Conservation (phyloP, 2,329 filamentous ascomycete genomes). For the Paecilomyces variotii region DNA sequence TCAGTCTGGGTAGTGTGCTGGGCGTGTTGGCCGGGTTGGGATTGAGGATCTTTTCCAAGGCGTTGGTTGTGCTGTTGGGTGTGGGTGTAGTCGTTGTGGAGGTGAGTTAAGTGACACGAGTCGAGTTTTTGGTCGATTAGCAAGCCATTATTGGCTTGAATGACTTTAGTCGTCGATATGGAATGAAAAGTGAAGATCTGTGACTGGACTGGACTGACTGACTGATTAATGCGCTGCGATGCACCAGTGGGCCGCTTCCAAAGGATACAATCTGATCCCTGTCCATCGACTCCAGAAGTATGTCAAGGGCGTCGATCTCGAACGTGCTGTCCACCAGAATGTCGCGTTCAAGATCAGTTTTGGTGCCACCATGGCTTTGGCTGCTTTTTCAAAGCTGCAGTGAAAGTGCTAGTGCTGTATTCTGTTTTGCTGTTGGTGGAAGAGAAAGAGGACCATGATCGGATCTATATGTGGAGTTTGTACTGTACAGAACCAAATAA, state of each 20-base stretch:
- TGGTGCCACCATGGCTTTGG: slow-evolving; percentile 36
- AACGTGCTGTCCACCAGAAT: slow-evolving; percentile 29
- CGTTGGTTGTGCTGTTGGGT: slow-evolving; percentile 36
- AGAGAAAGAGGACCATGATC: background rate
- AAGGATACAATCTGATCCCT: slow-evolving; percentile 39
- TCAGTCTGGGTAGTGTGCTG: slow-evolving; percentile 38
- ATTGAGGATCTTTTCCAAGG: slow-evolving; percentile 37
- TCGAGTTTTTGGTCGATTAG: background rate
- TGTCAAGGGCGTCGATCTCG: slow-evolving; percentile 33
- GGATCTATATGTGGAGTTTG: background rate
- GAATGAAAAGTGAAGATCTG: background rate
- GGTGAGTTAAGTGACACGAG: slow-evolving; percentile 19
- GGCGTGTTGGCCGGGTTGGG: slow-evolving; percentile 37
- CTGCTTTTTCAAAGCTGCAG: slow-evolving; percentile 38
- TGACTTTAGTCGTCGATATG: background rate
- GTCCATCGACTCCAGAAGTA: slow-evolving; percentile 32
- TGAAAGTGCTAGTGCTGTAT: background rate
- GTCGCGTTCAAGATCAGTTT: slow-evolving; percentile 41
- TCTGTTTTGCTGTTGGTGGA: slow-evolving; percentile 1
- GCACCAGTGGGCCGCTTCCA: slow-evolving; percentile 37
- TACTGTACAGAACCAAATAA: background rate
- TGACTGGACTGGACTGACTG: background rate
- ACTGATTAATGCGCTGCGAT: background rate
- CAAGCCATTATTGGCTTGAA: background rate
- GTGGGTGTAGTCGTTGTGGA: slow-evolving; percentile 37